A percentile compares a stretch with the other conserved stretches of the same genome.
These are phyloP conservation scores for Amanita inopinata DNA, from an alignment of 768 basidiomycete species.

Conservation along the genomic window DNA sequence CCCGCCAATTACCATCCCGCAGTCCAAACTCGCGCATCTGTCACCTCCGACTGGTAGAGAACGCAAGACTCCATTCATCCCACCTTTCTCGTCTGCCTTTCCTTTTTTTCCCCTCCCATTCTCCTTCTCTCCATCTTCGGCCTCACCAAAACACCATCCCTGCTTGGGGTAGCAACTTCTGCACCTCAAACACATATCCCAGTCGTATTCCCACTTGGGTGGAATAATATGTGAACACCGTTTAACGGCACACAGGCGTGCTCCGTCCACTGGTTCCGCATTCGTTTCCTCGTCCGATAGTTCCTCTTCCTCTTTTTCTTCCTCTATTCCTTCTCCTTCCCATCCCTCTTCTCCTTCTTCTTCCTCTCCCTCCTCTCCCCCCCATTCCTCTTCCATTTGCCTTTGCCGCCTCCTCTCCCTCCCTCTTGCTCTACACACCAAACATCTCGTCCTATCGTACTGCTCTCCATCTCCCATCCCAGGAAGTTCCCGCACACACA, in stretches of 20 bases:
- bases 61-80: no score
- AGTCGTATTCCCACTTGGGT: conserved; percentile 25
- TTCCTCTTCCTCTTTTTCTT: background rate
- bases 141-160: conserved; percentile 19
- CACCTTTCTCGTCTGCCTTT: conserved; percentile 7
- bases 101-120: conserved; percentile 7
- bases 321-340: background rate
- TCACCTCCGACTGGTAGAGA: no score
- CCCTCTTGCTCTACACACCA: background rate
- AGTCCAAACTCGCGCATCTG: conserved; percentile 20
- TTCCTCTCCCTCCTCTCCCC: background rate
- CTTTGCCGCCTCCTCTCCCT: background rate
- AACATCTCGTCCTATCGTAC: background rate
- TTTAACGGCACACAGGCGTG: conserved; percentile 27
- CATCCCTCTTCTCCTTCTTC: background rate
- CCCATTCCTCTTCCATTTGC: background rate
- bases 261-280: conserved; percentile 12
- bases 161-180: background rate
- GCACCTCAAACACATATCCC: conserved; percentile 24
- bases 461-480: no score
- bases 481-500: no score
- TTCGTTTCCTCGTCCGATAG: background rate
- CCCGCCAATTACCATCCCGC: conserved; percentile 7
- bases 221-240: conserved; percentile 29
- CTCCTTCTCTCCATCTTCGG: conserved; percentile 16